Conservation (phyloP, 2,329 filamentous ascomycete genomes). For the Aspergillus glaucus region DNA sequence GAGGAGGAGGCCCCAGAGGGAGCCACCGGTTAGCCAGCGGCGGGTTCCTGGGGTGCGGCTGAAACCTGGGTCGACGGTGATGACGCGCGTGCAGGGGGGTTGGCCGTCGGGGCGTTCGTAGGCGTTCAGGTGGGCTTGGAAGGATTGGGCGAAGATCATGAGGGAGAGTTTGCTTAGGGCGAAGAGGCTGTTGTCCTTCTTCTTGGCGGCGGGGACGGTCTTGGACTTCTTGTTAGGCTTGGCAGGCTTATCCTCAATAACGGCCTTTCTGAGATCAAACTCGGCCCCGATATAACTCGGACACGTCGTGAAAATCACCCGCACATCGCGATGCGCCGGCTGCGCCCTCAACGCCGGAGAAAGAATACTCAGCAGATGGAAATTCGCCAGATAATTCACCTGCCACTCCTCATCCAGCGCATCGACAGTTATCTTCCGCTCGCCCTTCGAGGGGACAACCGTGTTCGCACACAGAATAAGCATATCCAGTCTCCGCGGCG, state of each 20-base stretch:
- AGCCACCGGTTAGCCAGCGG: constrained; percentile 79
- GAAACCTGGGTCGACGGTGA: constrained; percentile 82
- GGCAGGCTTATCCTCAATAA: constrained; percentile 7
- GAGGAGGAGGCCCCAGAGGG: constrained; percentile 67
- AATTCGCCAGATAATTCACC: constrained; percentile 92
- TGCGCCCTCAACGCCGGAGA: constrained; percentile 86
- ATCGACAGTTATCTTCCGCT: constrained; percentile 60
- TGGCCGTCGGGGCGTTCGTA: constrained; percentile 78
- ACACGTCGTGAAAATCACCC: constrained; percentile 80
- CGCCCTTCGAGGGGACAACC: constrained; percentile 50
- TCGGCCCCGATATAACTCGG: constrained; percentile 78
- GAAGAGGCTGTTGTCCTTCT: constrained; percentile 42
- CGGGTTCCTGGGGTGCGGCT: constrained; percentile 80
- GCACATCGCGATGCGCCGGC: constrained; percentile 86
- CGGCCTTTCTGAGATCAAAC: constrained; percentile 43
- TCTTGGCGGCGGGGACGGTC: constrained; percentile 3
- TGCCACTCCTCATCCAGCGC: constrained; percentile 88
- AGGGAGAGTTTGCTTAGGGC: constrained; percentile 67
- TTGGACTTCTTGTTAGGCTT: constrained; percentile 39
- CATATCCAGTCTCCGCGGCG: constrained; percentile 83
- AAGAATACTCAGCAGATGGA: constrained; percentile 86
- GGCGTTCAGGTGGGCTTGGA: constrained; percentile 82
- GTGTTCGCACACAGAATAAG: constrained; percentile 80
- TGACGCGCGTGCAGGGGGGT: constrained; percentile 74
- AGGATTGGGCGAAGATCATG: constrained; percentile 82